Base-by-base conservation (phyloP, 1,139 yeast species). In the Pneumocystis carinii region DNA sequence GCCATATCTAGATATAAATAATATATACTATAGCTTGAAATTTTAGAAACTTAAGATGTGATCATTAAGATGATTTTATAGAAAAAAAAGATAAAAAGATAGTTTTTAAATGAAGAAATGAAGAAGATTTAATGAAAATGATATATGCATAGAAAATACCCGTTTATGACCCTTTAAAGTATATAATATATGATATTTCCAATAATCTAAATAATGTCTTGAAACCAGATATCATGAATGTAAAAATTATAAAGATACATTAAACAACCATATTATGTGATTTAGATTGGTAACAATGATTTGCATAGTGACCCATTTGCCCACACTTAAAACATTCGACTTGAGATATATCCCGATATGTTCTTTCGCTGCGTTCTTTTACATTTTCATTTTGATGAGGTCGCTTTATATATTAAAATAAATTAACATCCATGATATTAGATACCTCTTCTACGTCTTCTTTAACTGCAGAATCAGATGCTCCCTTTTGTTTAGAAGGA, bases 251-350 rank as follows among this genome's bases (percentile, higher is more conserved):
- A 37, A 24, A 48, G 12, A 7, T 24, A 24, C 29, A 29, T 24
- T 29, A 57, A 12, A 17, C 14, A 19, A 19, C 14, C 10, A 17
- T 17, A 35, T 56, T 57, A 37, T 39, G n/a, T 57, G 38, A 1
- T 39, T 57, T 39, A 12, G 27, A 15, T 29, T 57, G 42, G 29
- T 37, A 15, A 29, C 59, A 57, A 37, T 39, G 59, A 57, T 57
- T 57, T 24, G 59, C 59, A 57, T 37, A 57, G 24, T 57, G 59
- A 19, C 59, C 59, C 42, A 37, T 37, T 17, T 57, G 41, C 29
- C 59, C 59, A 39, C 59, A 57, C 29, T 37, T 39, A 57, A 57
- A 57, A 7, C 59, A 57, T 39, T 57, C 59, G 5, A 57, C 59
- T 19, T 57, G 42, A 3, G 59, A 37, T 57, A 57, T 19, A 57